Percentiles rank a stretch among this genome's conserved stretches.
Conservation (phyloP, 805 yeast species). For the Candida oleophila region DNA sequence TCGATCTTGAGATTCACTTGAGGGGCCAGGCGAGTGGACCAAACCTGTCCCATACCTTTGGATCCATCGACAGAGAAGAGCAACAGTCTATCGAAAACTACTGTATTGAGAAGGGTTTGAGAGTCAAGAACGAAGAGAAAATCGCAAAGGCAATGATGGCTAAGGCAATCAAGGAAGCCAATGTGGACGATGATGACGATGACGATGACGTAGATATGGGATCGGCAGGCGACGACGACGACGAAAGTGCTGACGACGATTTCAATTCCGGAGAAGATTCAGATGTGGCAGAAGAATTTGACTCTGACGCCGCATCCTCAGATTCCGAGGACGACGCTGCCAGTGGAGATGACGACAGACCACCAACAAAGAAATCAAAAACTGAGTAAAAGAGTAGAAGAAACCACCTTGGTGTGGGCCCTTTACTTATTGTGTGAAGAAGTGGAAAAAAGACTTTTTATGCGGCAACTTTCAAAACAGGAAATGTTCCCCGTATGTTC, state of each 20-base stretch:
- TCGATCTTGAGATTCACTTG: slow-evolving; percentile 80
- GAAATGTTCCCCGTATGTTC: no score
- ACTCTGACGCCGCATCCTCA: slow-evolving; percentile 55
- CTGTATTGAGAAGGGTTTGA: slow-evolving; percentile 72
- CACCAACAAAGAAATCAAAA: slow-evolving; percentile 33
- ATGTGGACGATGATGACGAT: slow-evolving; percentile 49
- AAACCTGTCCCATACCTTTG: slow-evolving; percentile 73
- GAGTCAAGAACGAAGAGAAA: slow-evolving; percentile 84
- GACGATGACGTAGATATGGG: slow-evolving; percentile 47
- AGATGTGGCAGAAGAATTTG: slow-evolving; percentile 83
- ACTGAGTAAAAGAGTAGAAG: neutral
- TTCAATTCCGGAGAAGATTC: slow-evolving; percentile 63
- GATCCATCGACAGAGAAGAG: slow-evolving; percentile 87
- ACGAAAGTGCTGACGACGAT: slow-evolving; percentile 84
- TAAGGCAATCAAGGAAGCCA: slow-evolving; percentile 66
- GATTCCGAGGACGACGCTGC: slow-evolving; percentile 25
- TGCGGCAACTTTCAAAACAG: no score
- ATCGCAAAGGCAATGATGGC: slow-evolving; percentile 81
- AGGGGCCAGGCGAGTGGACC: slow-evolving; percentile 44
- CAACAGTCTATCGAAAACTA: slow-evolving; percentile 75
- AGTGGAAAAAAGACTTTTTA: neutral
- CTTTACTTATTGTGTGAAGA: neutral
- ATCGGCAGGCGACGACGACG: slow-evolving; percentile 73
- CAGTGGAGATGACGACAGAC: slow-evolving; percentile 23
- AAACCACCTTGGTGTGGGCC: no score